Conservation (phyloP, 768 basidiomycete genomes). For the Gelatoporia subvermispora region DNA sequence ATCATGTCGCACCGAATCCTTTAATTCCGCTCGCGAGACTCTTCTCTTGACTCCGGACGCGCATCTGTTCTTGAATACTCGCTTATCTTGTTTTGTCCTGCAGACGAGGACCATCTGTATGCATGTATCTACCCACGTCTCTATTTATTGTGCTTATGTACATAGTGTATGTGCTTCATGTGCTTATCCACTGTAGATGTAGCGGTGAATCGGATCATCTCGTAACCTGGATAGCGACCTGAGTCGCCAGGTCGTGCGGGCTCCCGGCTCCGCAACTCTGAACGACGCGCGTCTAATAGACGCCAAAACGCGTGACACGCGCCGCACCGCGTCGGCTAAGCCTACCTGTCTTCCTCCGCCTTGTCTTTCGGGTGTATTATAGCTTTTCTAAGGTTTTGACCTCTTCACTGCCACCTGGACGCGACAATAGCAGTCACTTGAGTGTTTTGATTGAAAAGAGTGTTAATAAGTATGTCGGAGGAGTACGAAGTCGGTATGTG, state of each 20-base stretch:
- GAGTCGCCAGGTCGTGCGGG: too few species aligned
- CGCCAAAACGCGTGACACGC: slow-evolving; percentile 5
- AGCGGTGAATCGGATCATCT: neutral
- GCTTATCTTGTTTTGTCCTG: neutral
- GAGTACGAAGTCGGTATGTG: slow-evolving; percentile 69
- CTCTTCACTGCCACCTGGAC: neutral
- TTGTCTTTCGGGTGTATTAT: neutral
- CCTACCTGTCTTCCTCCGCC: neutral
- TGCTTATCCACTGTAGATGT: slow-evolving; percentile 3
- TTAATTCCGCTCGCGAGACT: neutral
- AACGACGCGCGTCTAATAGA: neutral
- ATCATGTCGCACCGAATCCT: neutral
- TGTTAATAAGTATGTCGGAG: slow-evolving; percentile 15
- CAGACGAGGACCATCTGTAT: neutral
- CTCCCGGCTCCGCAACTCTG: too few species aligned
- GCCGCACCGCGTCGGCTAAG: slow-evolving; percentile 2
- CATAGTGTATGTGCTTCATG: slow-evolving; percentile 2
- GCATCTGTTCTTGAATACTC: neutral
- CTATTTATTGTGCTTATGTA: neutral
- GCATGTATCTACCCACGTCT: neutral
- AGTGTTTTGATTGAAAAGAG: too few species aligned
- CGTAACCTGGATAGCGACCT: too few species aligned
- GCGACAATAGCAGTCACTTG: too few species aligned
- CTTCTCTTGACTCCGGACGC: too few species aligned
- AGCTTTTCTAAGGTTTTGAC: neutral